Base-by-base conservation (phyloP, 257 asterid species). In the Solanum clarkiae region DNA sequence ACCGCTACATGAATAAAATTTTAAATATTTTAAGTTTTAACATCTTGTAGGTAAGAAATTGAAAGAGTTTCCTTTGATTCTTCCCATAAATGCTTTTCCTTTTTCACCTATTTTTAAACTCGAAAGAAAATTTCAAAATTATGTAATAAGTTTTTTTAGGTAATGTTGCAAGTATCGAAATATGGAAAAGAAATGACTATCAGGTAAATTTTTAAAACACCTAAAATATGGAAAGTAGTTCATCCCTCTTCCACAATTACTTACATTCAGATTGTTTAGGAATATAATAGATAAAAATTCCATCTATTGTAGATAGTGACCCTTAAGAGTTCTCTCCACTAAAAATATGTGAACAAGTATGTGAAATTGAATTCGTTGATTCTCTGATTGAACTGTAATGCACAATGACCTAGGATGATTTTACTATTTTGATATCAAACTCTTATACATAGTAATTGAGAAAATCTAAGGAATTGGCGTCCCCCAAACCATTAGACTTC, bases 291-390 rank as follows among this genome's bases (percentile, higher is more conserved):
- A 26, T 13, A 4, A 26, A 26, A 26, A 26, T 2, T 65, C 32
- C 11, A 65, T 65, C n/a, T 26, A 65, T 14, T 3, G 8, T 14
- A 65, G 45, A 36, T 65, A 29, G 42, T 63, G 26, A 13, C 44
- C 42, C 42, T 12, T 63, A 2, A 12, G 22, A 66, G 42, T 40
- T 32, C 36, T 66, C 47, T 66, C 47, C 47, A 29, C 47, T 5
- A 66, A 66, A 29, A 12, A 0, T 26, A 24, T 63, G 5, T n/a
- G n/a, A n/a, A 13, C 12, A 15, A 29, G 45, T 29, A 29, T 24
- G 5, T 24, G 18, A 11, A 18, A 10, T 59, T 0, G 4, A 22
- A 17, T 29, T 1, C n/a, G 29, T n/a, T n/a, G n/a, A n/a, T n/a
- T n/a, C n/a, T n/a, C n/a, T n/a, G n/a, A n/a, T n/a, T n/a, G n/a